phyloP scores from a whole-genome alignment of 495 filamentous ascomycete genomes.

The Glutinoglossum americanum region DNA sequence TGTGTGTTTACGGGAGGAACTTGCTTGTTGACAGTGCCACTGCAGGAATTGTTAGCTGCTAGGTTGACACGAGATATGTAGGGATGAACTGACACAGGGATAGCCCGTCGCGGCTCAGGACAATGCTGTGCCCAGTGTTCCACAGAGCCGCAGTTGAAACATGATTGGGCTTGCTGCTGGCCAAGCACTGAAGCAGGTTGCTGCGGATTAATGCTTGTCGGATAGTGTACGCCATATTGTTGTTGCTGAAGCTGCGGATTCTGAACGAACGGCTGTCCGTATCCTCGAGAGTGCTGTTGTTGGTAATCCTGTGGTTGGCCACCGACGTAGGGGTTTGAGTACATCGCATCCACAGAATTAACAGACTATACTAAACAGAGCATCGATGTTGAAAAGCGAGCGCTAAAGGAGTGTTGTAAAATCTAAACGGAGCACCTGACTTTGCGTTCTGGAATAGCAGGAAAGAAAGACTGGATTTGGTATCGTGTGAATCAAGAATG shows the following conservation, averaged over 20 bases:
- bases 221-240: neutral
- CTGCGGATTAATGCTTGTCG: conserved; percentile 4
- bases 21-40: neutral
- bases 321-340: neutral
- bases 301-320: neutral
- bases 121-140: conserved; percentile 24
- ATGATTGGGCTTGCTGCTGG: conserved; percentile 13
- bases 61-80: neutral
- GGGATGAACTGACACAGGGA: conserved; percentile 34
- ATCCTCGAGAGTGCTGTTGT: neutral
- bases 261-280: neutral
- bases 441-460: neutral
- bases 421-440: conserved; percentile 1
- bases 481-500: neutral
- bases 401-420: neutral
- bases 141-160: conserved; percentile 23
- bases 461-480: neutral
- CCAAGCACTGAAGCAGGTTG: neutral
- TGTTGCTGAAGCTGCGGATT: neutral
- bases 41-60: neutral
- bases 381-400: neutral
- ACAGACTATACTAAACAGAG: neutral
- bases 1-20: neutral
- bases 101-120: conserved; percentile 23
- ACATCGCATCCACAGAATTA: neutral